phyloP scores from a whole-genome alignment of 192 early-diverging fungal species.

The Geranomyces variabilis region DNA sequence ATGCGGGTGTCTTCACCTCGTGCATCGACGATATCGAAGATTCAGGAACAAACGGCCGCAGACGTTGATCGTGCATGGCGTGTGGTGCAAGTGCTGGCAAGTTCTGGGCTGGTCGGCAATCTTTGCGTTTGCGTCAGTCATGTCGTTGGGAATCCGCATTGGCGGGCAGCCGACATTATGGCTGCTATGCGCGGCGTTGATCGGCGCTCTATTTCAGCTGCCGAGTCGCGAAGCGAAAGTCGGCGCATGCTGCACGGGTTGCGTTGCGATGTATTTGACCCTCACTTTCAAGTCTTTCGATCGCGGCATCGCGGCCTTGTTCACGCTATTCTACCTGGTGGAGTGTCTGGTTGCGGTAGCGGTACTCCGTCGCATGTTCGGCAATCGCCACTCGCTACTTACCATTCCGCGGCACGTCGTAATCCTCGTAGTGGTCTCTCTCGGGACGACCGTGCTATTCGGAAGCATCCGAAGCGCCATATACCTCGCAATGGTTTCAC shows the following conservation, averaged over 20 bases:
- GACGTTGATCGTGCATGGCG: too few species aligned
- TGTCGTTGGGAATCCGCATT: too few species aligned
- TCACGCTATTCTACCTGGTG: constrained; percentile 5
- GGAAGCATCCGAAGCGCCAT: neutral
- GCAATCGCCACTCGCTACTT: neutral
- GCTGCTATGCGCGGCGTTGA: neutral
- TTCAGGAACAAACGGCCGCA: too few species aligned
- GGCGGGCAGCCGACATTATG: neutral
- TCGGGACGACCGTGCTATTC: neutral
- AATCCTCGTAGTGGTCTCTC: neutral
- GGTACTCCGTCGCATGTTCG: neutral
- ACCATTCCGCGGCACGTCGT: neutral
- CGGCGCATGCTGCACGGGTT: neutral
- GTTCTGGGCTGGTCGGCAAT: too few species aligned
- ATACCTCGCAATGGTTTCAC: neutral
- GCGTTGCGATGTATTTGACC: neutral
- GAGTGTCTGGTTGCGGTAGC: neutral
- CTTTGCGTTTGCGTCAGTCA: too few species aligned
- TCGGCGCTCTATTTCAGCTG: neutral
- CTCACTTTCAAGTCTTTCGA: neutral
- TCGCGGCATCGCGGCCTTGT: neutral
- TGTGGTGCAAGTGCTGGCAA: too few species aligned
- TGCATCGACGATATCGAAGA: too few species aligned
- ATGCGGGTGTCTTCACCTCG: too few species aligned
- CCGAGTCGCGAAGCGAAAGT: neutral